A percentile compares a stretch with the other conserved stretches of the same genome.
Evolutionary conservation across 495 filamentous ascomycete genomes (phyloP).

Genomic region (Hyaloscypha hepaticicola): DNA sequence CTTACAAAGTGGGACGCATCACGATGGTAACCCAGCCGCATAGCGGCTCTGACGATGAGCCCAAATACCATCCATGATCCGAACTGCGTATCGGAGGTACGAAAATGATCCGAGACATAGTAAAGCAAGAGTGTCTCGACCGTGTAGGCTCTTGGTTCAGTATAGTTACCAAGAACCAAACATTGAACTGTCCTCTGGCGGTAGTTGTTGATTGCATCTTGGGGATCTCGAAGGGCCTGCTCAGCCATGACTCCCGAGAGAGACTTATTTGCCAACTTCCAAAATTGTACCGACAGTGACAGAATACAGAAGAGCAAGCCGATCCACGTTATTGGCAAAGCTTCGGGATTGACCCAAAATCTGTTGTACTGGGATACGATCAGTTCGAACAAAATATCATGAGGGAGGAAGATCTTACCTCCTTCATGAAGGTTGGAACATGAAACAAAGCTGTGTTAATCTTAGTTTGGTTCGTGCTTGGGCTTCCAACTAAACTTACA

Average conservation of each 20-base stretch:
- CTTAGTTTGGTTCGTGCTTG: neutral
- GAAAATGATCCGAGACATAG: conserved; percentile 43
- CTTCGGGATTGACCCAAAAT: conserved; percentile 44
- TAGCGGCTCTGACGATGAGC: conserved; percentile 46
- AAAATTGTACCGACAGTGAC: conserved; percentile 15
- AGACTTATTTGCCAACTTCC: neutral
- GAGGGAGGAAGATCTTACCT: conserved; percentile 10
- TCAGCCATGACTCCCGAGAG: neutral
- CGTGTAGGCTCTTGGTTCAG: conserved; percentile 41
- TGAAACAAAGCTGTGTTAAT: conserved; percentile 36
- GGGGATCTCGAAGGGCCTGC: conserved; percentile 17
- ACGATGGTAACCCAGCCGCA: conserved; percentile 56
- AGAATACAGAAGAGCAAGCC: conserved; percentile 45
- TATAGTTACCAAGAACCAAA: conserved; percentile 46
- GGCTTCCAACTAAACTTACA: conserved; percentile 32
- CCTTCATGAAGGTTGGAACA: conserved; percentile 41
- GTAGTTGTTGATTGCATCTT: conserved; percentile 12
- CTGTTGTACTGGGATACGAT: conserved; percentile 41
- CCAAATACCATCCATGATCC: conserved; percentile 50
- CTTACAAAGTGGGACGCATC: conserved; percentile 38
- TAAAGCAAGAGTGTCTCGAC: conserved; percentile 51
- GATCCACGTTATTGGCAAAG: conserved; percentile 45
- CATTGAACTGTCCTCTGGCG: conserved; percentile 36
- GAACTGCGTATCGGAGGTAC: conserved; percentile 41
- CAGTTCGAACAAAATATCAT: neutral